Conservation (phyloP, 495 filamentous ascomycete species). For the Tuber aestivum region DNA sequence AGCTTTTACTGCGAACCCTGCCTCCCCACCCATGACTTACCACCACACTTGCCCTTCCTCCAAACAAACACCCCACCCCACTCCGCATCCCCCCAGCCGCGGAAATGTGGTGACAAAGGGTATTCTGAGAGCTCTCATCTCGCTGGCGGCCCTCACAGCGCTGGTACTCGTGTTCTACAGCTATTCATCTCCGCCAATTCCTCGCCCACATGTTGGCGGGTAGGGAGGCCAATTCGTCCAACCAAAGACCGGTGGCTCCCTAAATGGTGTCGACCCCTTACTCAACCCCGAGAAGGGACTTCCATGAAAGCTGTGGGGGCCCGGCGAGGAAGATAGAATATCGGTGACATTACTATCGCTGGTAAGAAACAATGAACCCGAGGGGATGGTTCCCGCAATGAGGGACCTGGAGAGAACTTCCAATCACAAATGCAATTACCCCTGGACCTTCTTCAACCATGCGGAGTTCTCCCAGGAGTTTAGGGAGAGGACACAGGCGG, state of each 20-base stretch:
- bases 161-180: conserved; percentile 38
- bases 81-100: conserved; percentile 7
- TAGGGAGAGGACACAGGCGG: conserved; percentile 67
- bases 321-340: conserved; percentile 53
- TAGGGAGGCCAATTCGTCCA: conserved; percentile 25
- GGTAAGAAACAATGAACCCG: conserved; percentile 83
- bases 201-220: conserved; percentile 8
- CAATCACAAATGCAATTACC: conserved; percentile 99
- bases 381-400: conserved; percentile 80
- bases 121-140: conserved; percentile 28
- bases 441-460: conserved; percentile 99
- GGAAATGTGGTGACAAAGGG: conserved; percentile 34
- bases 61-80: conserved; percentile 16
- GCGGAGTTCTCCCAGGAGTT: conserved; percentile 87
- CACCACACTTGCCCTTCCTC: conserved; percentile 7
- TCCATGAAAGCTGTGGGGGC: conserved; percentile 34
- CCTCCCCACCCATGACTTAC: neutral
- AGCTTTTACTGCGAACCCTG: too few species aligned
- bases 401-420: conserved; percentile 85
- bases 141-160: conserved; percentile 19
- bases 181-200: conserved; percentile 26
- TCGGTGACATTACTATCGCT: conserved; percentile 91
- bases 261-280: conserved; percentile 41
- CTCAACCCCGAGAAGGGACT: conserved; percentile 40
- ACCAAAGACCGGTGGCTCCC: conserved; percentile 30